Evolutionary conservation across 345 rosid species (phyloP).

Genomic region (Aquilaria sinensis): DNA sequence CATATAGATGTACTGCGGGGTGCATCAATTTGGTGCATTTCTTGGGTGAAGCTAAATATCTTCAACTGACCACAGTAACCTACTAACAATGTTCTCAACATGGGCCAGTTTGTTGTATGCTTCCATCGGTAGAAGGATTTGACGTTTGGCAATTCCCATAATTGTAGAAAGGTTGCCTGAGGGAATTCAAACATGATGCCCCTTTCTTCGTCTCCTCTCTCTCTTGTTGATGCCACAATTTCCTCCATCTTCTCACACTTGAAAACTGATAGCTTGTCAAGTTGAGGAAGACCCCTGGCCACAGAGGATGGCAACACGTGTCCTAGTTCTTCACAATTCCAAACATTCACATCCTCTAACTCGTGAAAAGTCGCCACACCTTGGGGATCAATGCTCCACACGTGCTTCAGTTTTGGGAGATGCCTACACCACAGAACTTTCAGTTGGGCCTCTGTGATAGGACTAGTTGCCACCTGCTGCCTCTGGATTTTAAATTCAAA

Average conservation of each 20-base stretch:
- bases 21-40: no score
- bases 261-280: background rate
- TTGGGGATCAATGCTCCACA: no score
- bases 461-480: no score
- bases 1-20: no score
- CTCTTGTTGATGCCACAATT: background rate
- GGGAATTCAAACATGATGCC: no score
- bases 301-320: constrained; percentile 10
- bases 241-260: background rate
- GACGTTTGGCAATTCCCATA: background rate
- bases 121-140: background rate
- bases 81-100: background rate
- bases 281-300: constrained; percentile 9
- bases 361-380: background rate
- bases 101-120: constrained; percentile 7
- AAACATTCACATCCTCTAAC: background rate
- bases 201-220: background rate
- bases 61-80: background rate
- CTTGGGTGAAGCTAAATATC: background rate
- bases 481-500: no score
- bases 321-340: background rate
- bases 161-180: no score
- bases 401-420: no score
- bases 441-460: no score
- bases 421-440: no score